phyloP scores from a whole-genome alignment of 108 stramenopile species.

The Schizochytrium sp. region DNA sequence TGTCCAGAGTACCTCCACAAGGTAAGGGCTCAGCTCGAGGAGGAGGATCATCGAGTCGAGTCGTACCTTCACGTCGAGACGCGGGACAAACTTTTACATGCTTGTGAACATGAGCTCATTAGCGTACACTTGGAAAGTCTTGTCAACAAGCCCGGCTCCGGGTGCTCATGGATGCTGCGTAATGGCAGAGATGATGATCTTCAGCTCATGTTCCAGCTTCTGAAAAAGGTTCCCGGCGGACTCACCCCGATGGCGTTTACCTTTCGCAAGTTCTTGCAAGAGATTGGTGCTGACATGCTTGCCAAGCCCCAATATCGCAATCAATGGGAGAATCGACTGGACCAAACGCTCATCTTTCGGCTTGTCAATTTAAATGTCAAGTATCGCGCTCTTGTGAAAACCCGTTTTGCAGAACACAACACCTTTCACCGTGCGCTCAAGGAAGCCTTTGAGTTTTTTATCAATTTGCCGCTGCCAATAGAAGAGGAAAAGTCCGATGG shows the following conservation, averaged over 20 bases:
- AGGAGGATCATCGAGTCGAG: constrained; percentile 73
- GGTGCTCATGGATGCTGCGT: constrained; percentile 79
- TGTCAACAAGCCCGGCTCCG: constrained; percentile 90
- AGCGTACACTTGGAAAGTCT: constrained; percentile 77
- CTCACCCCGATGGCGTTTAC: not conserved
- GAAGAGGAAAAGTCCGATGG: not conserved
- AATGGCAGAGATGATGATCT: constrained; percentile 92
- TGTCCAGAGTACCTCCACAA: constrained; percentile 92
- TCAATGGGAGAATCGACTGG: constrained; percentile 51
- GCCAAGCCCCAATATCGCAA: constrained; percentile 60
- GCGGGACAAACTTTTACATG: constrained; percentile 75
- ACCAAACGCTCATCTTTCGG: not conserved
- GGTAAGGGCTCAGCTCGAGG: constrained; percentile 79
- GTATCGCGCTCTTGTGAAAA: constrained; percentile 81
- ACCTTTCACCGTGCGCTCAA: constrained; percentile 96
- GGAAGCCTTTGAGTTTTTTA: constrained; percentile 92
- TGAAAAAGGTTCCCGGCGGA: not conserved
- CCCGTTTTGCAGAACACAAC: constrained; percentile 78
- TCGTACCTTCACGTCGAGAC: constrained; percentile 82
- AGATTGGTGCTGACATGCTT: constrained; percentile 70
- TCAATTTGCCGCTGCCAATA: constrained; percentile 54
- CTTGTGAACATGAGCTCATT: constrained; percentile 86
- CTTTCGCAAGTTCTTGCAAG: constrained; percentile 14
- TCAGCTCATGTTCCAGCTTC: constrained; percentile 25
- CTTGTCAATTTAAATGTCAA: constrained; percentile 73